Conservation (phyloP, 1,284 basidiomycete species). For the Sphaerobolus stellatus region DNA sequence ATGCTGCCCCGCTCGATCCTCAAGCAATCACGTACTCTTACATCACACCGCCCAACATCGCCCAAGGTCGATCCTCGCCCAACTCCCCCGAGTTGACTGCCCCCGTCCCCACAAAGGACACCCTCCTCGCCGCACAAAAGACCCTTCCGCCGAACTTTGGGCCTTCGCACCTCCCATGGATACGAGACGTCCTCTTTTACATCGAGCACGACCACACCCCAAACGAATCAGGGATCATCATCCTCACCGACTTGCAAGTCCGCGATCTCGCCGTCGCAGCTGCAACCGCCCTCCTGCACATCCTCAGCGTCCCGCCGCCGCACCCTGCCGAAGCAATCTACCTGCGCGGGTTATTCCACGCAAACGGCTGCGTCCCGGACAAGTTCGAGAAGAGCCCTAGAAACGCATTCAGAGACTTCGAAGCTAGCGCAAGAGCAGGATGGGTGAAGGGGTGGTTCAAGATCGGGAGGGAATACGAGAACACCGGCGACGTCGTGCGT, state of each 20-base stretch:
- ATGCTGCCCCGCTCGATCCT: background rate
- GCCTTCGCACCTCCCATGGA: slow-evolving; percentile 64
- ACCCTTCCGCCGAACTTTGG: slow-evolving; percentile 49
- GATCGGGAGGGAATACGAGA: slow-evolving; percentile 89
- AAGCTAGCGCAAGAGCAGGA: slow-evolving; percentile 73
- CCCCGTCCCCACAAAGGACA: slow-evolving; percentile 58
- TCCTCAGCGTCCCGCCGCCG: slow-evolving; percentile 47
- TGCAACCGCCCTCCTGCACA: slow-evolving; percentile 42
- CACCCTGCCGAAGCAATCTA: slow-evolving; percentile 70
- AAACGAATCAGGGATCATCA: slow-evolving; percentile 26
- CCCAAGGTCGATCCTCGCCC: background rate
- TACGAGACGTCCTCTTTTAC: slow-evolving; percentile 75
- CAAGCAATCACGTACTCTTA: slow-evolving; percentile 2
- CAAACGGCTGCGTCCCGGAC: slow-evolving; percentile 66
- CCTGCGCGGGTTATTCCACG: slow-evolving; percentile 67
- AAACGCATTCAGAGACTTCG: slow-evolving; percentile 86
- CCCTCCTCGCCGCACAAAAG: slow-evolving; percentile 48
- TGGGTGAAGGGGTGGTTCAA: slow-evolving; percentile 82
- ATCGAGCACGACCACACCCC: slow-evolving; percentile 59
- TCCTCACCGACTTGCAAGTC: slow-evolving; percentile 60
- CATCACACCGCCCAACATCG: background rate
- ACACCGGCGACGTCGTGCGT: slow-evolving; percentile 68
- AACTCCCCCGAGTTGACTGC: slow-evolving; percentile 49
- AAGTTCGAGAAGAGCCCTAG: slow-evolving; percentile 67
- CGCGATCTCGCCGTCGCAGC: slow-evolving; percentile 65